These are phyloP conservation scores for Hypsizygus marmoreus DNA, from an alignment of 768 basidiomycete species.

Conservation along the genomic window DNA sequence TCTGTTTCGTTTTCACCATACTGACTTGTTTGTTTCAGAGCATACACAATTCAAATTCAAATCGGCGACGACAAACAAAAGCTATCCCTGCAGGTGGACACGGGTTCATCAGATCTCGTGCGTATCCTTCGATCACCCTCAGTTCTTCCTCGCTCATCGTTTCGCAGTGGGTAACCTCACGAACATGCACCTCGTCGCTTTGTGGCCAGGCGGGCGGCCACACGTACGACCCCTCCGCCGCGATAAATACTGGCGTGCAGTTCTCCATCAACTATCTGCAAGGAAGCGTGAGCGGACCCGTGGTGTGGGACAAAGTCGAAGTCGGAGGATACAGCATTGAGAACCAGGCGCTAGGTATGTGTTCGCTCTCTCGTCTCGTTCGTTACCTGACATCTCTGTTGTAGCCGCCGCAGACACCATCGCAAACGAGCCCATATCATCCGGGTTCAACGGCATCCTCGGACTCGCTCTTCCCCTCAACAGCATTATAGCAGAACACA, in stretches of 20 bases:
- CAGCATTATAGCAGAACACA: conserved; percentile 57
- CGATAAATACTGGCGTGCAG: conserved; percentile 39
- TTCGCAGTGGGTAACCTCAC: conserved; percentile 75
- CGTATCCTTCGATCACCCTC: conserved; percentile 23
- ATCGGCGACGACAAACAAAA: conserved; percentile 53
- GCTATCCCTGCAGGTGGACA: conserved; percentile 73
- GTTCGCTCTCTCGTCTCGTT: not conserved
- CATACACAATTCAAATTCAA: conserved; percentile 62
- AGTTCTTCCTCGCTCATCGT: not conserved
- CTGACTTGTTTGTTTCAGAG: conserved; percentile 35
- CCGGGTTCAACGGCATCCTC: conserved; percentile 64
- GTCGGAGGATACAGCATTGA: conserved; percentile 66
- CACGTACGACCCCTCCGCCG: conserved; percentile 57
- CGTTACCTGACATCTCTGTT: conserved; percentile 1
- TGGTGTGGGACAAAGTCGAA: conserved; percentile 68
- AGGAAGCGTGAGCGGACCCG: conserved; percentile 59
- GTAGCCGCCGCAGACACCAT: conserved; percentile 63
- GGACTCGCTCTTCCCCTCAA: conserved; percentile 76
- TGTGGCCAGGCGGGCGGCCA: conserved; percentile 50
- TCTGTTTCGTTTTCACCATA: conserved; percentile 2
- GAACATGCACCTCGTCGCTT: conserved; percentile 55
- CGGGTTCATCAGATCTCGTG: conserved; percentile 81
- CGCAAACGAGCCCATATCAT: conserved; percentile 54
- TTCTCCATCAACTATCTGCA: conserved; percentile 62
- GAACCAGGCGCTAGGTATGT: conserved; percentile 71